These are phyloP conservation scores for Podaxis sp. DNA, from an alignment of 768 basidiomycete species.

Conservation along the genomic window DNA sequence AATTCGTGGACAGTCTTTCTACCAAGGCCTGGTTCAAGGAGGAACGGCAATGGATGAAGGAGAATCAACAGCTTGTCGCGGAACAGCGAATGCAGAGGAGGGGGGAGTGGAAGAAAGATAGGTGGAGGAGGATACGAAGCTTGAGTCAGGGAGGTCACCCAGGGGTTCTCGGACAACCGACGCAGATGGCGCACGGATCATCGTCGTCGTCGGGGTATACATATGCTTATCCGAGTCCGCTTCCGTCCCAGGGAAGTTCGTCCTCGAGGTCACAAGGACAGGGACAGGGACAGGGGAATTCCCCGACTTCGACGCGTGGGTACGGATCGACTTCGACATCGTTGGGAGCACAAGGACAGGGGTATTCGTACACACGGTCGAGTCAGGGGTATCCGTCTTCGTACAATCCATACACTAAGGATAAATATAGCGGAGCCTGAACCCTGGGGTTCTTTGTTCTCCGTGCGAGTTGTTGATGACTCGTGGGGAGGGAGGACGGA, in stretches of 20 bases:
- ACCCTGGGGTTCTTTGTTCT: neutral
- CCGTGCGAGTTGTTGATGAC: neutral
- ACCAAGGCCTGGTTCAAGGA: conserved; percentile 14
- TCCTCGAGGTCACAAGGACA: neutral
- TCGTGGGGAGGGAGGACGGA: neutral
- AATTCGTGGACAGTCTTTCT: conserved; percentile 15
- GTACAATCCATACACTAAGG: neutral
- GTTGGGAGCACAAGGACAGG: neutral
- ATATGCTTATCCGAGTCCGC: neutral
- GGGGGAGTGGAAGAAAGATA: conserved; percentile 3
- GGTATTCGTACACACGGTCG: neutral
- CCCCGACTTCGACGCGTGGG: neutral
- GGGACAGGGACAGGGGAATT: neutral
- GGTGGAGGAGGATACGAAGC: neutral
- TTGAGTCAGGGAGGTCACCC: neutral
- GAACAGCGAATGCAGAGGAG: neutral
- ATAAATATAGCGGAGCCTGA: conserved; percentile 5
- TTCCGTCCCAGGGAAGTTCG: neutral
- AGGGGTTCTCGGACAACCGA: neutral
- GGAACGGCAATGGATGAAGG: conserved; percentile 15
- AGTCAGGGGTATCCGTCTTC: neutral
- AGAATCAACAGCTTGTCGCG: neutral
- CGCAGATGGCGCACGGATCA: neutral
- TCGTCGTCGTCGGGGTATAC: neutral
- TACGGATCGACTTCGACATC: neutral